Base-by-base conservation (phyloP, 495 filamentous ascomycete species). In the Tetracladium setigerum region DNA sequence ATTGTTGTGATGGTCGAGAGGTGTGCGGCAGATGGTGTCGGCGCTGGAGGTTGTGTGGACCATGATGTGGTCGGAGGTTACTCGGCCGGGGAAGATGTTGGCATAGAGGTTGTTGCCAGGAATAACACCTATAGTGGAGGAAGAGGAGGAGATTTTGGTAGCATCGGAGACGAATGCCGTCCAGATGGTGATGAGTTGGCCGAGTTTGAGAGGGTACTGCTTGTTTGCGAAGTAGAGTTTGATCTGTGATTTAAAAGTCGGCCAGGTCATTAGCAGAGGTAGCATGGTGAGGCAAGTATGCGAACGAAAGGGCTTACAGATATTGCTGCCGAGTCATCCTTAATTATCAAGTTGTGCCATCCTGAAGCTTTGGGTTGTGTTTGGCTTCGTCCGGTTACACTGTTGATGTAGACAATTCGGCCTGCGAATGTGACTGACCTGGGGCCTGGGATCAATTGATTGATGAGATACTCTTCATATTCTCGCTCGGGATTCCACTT, bases 401-500 rank as follows among this genome's bases (percentile, higher is more conserved):
- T 71, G 38, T 59, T 70, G 41, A 81, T 64, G 46, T 83, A 83
- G 13, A 76, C 78, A 10, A 86, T 53, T 44, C 81, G 67, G n/a
- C 77, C 82, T 30, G 62, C 69, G 44, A 84, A 71, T 6, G 66
- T 62, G 13, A 82, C 70, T 30, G 66, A 67, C 22, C 55, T 52
- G 0, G 73, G 72, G 1, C 82, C 79, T 10, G 74, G 59, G 34
- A 69, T 49, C 8, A 86, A 65, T 12, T 71, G 53, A 6, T 62
- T 58, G 24, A 86, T 83, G 5, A 63, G 55, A 19, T 60, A 53
- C 31, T 69, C 62, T 18, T 74, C 63, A 45, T 84, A 84, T 4
- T 67, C 59, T 31, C 67, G 64, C n/a, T 65, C 59, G 1, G 81
- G 79, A 6, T 68, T 67, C 76, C 78, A 84, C n/a, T 62, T 51